Conservation (phyloP, 2,329 filamentous ascomycete genomes). For the Beauveria brongniartii region DNA sequence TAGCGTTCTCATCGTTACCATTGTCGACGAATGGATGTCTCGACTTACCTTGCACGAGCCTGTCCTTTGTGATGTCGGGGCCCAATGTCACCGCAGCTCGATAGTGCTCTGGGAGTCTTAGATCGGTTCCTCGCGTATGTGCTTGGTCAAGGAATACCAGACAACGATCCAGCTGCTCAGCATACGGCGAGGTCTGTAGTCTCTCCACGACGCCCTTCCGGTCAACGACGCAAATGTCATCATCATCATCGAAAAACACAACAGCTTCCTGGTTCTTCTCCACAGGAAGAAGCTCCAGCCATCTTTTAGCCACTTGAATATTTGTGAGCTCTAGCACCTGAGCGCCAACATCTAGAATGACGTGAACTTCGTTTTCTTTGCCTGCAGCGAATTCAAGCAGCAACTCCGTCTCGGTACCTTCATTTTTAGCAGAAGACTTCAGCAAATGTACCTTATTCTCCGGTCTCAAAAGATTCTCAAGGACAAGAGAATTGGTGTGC, state of each 20-base stretch:
- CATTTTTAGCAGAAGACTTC: not conserved
- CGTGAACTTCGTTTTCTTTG: constrained; percentile 30
- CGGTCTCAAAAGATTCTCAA: constrained; percentile 47
- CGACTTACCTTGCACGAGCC: constrained; percentile 55
- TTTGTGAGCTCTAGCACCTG: constrained; percentile 60
- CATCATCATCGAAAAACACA: constrained; percentile 50
- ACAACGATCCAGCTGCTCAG: constrained; percentile 47
- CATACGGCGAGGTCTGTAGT: constrained; percentile 52
- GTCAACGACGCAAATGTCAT: constrained; percentile 48
- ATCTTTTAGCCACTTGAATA: constrained; percentile 40
- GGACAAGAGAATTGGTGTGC: constrained; percentile 61
- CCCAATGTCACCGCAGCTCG: constrained; percentile 62
- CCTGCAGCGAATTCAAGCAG: constrained; percentile 30
- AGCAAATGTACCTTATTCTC: constrained; percentile 37
- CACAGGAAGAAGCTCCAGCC: constrained; percentile 32
- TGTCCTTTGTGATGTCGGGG: constrained; percentile 57
- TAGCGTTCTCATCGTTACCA: not conserved
- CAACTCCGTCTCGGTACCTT: constrained; percentile 20
- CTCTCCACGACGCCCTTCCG: constrained; percentile 36
- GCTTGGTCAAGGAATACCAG: constrained; percentile 63
- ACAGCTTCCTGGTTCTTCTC: constrained; percentile 20
- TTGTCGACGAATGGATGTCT: not conserved
- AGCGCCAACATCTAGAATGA: constrained; percentile 65
- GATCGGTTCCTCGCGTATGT: constrained; percentile 62
- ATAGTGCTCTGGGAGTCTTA: constrained; percentile 50